Base-by-base conservation (phyloP, 768 basidiomycete genomes). In the Ramaria rubella region DNA sequence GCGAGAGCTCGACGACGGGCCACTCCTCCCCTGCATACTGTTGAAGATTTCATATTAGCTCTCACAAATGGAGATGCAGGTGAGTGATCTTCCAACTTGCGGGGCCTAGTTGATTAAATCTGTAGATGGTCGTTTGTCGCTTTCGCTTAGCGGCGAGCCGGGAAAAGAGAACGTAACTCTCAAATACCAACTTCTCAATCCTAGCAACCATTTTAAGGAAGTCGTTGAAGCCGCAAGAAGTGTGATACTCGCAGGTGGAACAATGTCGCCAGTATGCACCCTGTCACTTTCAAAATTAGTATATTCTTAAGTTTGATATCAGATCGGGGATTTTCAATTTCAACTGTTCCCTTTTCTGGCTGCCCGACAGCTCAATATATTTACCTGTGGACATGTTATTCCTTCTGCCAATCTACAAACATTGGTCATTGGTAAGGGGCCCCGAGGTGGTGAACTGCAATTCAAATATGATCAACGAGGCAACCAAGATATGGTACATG, bases 211-310 rank as follows among this genome's bases (percentile, higher is more conserved):
- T 57, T 98, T 98, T 65, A 74, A 77, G 54, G 87, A 91, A n/a
- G 80, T 97, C 5, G 81, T 91, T 1, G 83, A 92, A 19, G 75
- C 77, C 24, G 91, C 94, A 1, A 75, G 91, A 34, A 80, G 88
- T 2, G 85, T 98, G n/a, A 72, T 98, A 27, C 75, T 99, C 36
- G 95, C 96, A 7, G 95, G 95, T 8, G 95, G 95, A 4, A 99
- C 95, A 0, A 97, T 99, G 96, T 92, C 93, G 6, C 95, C 95
- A n/a, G 92, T 96, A 53, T 52, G 76, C 72, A 11, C 15, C 0
- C 46, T 52, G 29, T 58, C 34, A 30, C 2, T 17, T 14, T n/a
- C n/a, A n/a, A n/a, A n/a, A n/a, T n/a, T n/a, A n/a, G n/a, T n/a
- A n/a, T n/a, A n/a, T n/a, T n/a, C n/a, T n/a, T n/a, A n/a, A n/a